These are phyloP conservation scores for Parachlorella kessleri DNA, from an alignment of 139 green algal species.

Conservation along the genomic window DNA sequence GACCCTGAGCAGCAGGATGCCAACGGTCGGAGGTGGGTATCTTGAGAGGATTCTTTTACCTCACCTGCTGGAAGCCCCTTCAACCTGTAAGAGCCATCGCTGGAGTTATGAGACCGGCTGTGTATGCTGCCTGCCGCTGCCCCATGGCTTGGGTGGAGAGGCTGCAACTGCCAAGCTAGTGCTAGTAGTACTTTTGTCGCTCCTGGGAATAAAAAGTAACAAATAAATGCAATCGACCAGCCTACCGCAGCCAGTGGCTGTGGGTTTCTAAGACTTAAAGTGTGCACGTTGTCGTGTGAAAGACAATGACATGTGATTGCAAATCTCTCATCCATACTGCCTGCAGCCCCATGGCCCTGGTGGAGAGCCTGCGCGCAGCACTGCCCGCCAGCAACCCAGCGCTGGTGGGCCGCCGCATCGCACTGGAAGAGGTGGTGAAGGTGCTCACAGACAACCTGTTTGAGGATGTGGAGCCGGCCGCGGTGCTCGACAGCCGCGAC, in stretches of 20 bases:
- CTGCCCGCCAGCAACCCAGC: constrained; percentile 60
- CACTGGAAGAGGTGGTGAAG: constrained; percentile 75
- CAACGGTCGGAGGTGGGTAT: constrained; percentile 50
- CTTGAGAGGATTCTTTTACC: background rate
- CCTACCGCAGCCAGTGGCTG: too few species aligned
- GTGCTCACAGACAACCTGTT: constrained; percentile 72
- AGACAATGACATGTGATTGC: too few species aligned
- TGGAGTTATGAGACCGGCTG: background rate
- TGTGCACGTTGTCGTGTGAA: too few species aligned
- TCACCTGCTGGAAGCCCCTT: too few species aligned
- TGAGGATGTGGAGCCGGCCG: constrained; percentile 72
- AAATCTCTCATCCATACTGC: too few species aligned
- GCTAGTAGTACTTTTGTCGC: too few species aligned
- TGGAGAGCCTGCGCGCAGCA: constrained; percentile 66
- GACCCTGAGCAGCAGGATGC: constrained; percentile 65
- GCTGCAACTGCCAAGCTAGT: too few species aligned
- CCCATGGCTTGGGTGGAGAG: too few species aligned
- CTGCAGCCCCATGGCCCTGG: constrained; percentile 52
- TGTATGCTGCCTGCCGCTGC: background rate
- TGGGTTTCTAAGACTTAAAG: too few species aligned
- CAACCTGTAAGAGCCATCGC: background rate
- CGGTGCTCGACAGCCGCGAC: constrained; percentile 54
- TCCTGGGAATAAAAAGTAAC: too few species aligned
- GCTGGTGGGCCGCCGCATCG: constrained; percentile 63
- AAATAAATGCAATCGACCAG: too few species aligned